Percentiles rank a stretch among this genome's conserved stretches.
These are phyloP conservation scores for Lichenothelia convexa DNA, from an alignment of 495 filamentous ascomycete species.

Conservation along the genomic window DNA sequence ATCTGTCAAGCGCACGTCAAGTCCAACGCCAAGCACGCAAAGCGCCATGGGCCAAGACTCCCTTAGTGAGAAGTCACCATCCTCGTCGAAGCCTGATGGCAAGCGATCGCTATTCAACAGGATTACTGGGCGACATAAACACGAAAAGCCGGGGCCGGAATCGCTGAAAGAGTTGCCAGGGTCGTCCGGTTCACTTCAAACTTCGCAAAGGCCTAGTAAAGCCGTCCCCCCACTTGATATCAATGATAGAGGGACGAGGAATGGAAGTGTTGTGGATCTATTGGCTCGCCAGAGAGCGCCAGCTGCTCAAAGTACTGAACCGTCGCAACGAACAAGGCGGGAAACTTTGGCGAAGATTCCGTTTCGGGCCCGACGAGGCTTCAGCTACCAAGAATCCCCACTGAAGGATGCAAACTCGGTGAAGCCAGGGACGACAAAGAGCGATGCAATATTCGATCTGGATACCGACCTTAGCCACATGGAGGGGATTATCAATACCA, in stretches of 20 bases:
- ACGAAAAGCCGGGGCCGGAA: conserved; percentile 27
- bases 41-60: conserved; percentile 24
- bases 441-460: conserved; percentile 46
- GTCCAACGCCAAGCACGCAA: conserved; percentile 54
- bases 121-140: conserved; percentile 39
- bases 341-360: too few species aligned
- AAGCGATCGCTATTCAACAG: conserved; percentile 52
- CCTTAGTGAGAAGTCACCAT: conserved; percentile 34
- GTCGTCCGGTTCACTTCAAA: conserved; percentile 33
- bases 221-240: neutral
- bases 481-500: conserved; percentile 55
- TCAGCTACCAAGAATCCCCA: too few species aligned
- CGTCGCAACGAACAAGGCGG: too few species aligned
- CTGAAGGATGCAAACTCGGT: too few species aligned
- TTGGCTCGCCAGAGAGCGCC: neutral
- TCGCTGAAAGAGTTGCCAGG: conserved; percentile 36
- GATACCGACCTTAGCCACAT: conserved; percentile 73
- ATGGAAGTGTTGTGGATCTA: neutral
- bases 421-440: too few species aligned
- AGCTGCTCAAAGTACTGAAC: too few species aligned
- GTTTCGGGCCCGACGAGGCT: too few species aligned
- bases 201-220: conserved; percentile 2
- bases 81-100: conserved; percentile 26
- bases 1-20: conserved; percentile 54
- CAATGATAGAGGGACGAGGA: neutral